Base-by-base conservation (phyloP, 2,329 filamentous ascomycete species). In the Hymenoscyphus fraxineus region DNA sequence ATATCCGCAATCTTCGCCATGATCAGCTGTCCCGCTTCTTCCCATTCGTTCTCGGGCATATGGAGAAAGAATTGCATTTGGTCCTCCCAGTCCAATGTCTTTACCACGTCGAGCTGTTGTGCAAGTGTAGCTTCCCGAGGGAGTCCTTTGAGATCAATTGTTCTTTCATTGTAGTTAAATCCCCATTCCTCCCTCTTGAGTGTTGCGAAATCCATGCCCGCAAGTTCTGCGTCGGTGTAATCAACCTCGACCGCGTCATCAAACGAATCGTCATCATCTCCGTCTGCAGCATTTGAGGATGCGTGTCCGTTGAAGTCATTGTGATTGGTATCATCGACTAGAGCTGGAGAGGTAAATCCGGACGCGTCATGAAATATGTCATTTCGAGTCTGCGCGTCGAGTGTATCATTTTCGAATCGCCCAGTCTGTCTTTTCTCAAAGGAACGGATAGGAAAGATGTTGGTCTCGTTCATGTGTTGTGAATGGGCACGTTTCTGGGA, bases 21-120 rank as follows among this genome's bases (percentile, higher is more conserved):
- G 41, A 76, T 73, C 60, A 69, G 69, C 27, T 76, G 73, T 5
- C 74, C 74, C 1, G 71, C 67, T 47, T 74, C 60, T 19, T 76
- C 73, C 73, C 73, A 76, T 54, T 76, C 73, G 6, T 65, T 61
- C 3, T 65, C 69, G 3, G 71, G 60, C 56, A 76, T 58, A 6
- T 62, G 40, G 31, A 58, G 62, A 54, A 71, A 74, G 60, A 74
- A 70, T 6, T 65, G 5, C 15, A 27, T 13, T n/a, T 57, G 55
- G n/a, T 12, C 19, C 6, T 27, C n/a, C 22, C 22, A 27, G 4
- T 27, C 31, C 9, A 16, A 35, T 1, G 13, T 19, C 19, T 58
- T 59, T 2, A 54, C 22, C 3, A 13, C 47, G 22, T 54, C 47
- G 13, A 70, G 64, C 16, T 67, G 54, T 47, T 62, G 35, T 12